phyloP scores from a whole-genome alignment of 2,329 filamentous ascomycete species.

The Xylaria sp. region DNA sequence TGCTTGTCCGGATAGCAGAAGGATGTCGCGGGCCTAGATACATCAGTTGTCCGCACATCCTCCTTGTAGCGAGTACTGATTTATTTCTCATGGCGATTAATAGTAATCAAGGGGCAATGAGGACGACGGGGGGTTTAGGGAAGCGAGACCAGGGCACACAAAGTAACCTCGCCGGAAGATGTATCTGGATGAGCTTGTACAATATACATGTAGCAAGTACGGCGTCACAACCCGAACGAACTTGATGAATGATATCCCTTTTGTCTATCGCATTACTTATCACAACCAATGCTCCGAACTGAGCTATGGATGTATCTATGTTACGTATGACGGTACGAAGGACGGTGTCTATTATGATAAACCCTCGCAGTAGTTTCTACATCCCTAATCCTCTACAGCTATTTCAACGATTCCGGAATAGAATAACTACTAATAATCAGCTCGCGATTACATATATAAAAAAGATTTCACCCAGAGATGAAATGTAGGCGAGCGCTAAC shows the following conservation, averaged over 20 bases:
- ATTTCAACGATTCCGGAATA: too few species aligned
- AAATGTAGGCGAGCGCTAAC: too few species aligned
- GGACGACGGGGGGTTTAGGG: not conserved
- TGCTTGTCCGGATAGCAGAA: not conserved
- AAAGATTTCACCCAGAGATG: too few species aligned
- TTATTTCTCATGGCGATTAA: not conserved
- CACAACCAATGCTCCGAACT: not conserved
- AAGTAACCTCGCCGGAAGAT: slow-evolving; percentile 9
- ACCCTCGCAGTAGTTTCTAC: too few species aligned
- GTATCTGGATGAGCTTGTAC: slow-evolving; percentile 24
- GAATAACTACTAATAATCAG: too few species aligned
- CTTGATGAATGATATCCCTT: slow-evolving; percentile 26
- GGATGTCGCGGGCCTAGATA: not conserved
- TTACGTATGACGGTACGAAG: too few species aligned
- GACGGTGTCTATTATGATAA: too few species aligned
- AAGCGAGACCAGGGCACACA: slow-evolving; percentile 10
- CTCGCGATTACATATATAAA: too few species aligned
- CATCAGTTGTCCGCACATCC: not conserved
- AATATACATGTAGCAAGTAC: slow-evolving; percentile 31
- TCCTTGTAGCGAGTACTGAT: not conserved
- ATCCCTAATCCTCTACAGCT: too few species aligned
- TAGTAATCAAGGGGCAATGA: not conserved
- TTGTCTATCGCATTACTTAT: not conserved
- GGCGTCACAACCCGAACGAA: slow-evolving; percentile 15
- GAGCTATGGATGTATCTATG: too few species aligned